Evolutionary conservation across 129 eudicot species (phyloP).

Genomic region (Calendula officinalis): DNA sequence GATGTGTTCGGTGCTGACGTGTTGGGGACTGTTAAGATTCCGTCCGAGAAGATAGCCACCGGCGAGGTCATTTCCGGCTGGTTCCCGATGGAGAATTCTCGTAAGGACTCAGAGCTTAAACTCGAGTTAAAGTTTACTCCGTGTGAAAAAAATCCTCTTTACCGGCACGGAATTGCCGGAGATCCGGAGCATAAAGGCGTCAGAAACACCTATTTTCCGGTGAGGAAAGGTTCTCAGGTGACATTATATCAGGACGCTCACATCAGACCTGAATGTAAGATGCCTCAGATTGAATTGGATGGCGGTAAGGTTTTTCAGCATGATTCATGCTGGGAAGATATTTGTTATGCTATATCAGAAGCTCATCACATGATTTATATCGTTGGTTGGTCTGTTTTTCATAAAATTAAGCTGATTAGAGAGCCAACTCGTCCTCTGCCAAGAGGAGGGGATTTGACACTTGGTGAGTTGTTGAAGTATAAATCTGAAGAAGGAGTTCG

Average conservation of each 20-base stretch:
- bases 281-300: slow-evolving; percentile 70
- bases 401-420: slow-evolving; percentile 68
- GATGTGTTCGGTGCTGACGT: slow-evolving; percentile 75
- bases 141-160: slow-evolving; percentile 45
- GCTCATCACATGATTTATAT: slow-evolving; percentile 85
- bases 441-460: slow-evolving; percentile 71
- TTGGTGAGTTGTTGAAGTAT: slow-evolving; percentile 79
- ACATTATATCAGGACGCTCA: slow-evolving; percentile 90
- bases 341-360: slow-evolving; percentile 74
- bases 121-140: slow-evolving; percentile 54
- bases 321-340: slow-evolving; percentile 78
- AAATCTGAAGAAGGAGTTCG: slow-evolving; percentile 96
- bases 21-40: slow-evolving; percentile 57
- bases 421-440: slow-evolving; percentile 79
- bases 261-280: slow-evolving; percentile 32
- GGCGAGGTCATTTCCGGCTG: slow-evolving; percentile 59
- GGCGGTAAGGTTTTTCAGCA: slow-evolving; percentile 49
- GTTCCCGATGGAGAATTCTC: slow-evolving; percentile 52
- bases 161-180: slow-evolving; percentile 52
- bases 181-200: slow-evolving; percentile 59
- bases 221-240: slow-evolving; percentile 63
- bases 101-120: slow-evolving; percentile 47
- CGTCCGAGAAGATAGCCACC: slow-evolving; percentile 47
- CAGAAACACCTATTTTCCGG: slow-evolving; percentile 60
- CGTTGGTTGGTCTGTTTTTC: slow-evolving; percentile 87